phyloP scores from a whole-genome alignment of 352 stramenopile genomes.

The Globisporangium spiculum region DNA sequence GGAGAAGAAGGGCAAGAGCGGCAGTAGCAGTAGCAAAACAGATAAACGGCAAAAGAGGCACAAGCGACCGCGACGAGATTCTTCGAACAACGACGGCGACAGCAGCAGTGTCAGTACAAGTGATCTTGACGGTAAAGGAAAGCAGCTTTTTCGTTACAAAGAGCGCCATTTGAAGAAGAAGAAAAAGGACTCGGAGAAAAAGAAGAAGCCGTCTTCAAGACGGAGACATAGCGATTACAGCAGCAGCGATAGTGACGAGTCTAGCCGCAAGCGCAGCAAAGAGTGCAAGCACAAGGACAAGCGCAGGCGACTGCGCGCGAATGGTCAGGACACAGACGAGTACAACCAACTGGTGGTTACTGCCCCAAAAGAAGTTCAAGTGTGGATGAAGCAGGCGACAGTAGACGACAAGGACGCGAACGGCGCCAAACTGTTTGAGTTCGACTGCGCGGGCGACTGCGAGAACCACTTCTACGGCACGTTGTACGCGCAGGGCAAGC shows the following conservation, averaged over 20 bases:
- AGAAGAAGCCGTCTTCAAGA: not conserved
- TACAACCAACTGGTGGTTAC: constrained; percentile 6
- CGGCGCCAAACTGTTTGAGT: constrained; percentile 52
- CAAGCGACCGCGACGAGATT: not conserved
- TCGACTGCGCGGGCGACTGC: constrained; percentile 58
- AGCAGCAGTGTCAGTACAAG: not conserved
- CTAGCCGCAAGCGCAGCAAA: not conserved
- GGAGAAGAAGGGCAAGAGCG: constrained; percentile 61
- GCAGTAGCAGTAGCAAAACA: not conserved
- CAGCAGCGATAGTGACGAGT: constrained; percentile 8
- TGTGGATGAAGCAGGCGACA: constrained; percentile 12
- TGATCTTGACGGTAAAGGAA: not conserved
- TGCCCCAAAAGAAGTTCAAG: constrained; percentile 11
- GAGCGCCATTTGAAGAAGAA: not conserved
- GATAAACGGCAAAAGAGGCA: not conserved
- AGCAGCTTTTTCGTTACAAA: constrained; percentile 2
- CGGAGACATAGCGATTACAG: constrained; percentile 3
- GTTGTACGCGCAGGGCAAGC: constrained; percentile 60
- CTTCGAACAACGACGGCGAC: not conserved
- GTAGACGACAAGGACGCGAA: not conserved
- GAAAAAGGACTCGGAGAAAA: not conserved
- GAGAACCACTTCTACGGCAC: constrained; percentile 73
- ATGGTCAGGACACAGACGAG: not conserved
- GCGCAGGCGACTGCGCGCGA: constrained; percentile 3
- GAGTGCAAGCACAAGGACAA: constrained; percentile 4